Evolutionary conservation across 345 rosid genomes (phyloP), one percentile per base, ranked within the genome.

Genomic region (Pseudoturritis turrita): DNA sequence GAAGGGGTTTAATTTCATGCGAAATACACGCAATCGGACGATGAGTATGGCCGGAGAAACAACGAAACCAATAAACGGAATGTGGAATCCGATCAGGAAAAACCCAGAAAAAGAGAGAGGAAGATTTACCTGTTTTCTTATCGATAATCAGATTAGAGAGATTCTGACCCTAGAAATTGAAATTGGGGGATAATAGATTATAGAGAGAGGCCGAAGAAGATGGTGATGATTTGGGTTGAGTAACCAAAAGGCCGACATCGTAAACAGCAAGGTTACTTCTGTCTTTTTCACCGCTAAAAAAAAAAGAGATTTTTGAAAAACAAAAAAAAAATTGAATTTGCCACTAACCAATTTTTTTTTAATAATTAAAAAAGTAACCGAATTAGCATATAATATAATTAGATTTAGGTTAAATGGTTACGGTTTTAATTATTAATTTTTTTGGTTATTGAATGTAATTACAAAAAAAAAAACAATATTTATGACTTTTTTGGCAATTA

Each of bases 111-210:
- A 22, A 0, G 21, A 1, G 21, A 1, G 17, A 13, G 7, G 8
- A 3, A 18, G 0, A 4, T 3, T 23, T 3, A 46, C 74, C 66
- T 46, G 9, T 13, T 35, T 22, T 10, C 25, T 44, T 56, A 14
- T 10, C 58, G 49, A 17, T 12, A n/a, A 47, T 11, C 21, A 23
- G 67, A 61, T 51, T 21, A 59, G 43, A 71, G 68, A 61, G 68
- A 71, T 19, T 59, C 11, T 12, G 41, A 26, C 49, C 67, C 47
- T 37, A 18, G 22, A 15, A 29, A 56, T 33, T 21, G 61, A 17
- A 25, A 7, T 52, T 28, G 45, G 61, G 61, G 6, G 63, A 58
- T 65, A n/a, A 55, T 55, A 1, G 54, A 65, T n/a, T n/a, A n/a
- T n/a, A n/a, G 15, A 62, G 26, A 43, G 50, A 12, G 15, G 7